Evolutionary conservation across 495 filamentous ascomycete species (phyloP), one percentile per base, ranked within the genome.

Genomic region (Penicillium dipodomyicola): DNA sequence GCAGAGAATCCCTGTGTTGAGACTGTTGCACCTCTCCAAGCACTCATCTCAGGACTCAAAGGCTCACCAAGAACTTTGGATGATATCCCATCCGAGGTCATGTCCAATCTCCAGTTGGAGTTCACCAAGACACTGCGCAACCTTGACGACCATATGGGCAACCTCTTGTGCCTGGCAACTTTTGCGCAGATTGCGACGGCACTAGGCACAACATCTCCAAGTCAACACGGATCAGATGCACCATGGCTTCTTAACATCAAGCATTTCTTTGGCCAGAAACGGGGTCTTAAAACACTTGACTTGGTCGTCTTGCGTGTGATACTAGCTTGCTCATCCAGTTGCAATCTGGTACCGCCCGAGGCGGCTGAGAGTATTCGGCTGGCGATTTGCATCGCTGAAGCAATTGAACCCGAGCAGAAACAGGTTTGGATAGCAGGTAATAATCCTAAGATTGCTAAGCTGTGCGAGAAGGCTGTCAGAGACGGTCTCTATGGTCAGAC

Each of bases 251-350:
- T 72, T 10, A 74, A 66, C 44, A 74, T 78, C 45, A 67, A 62
- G 12, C 67, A 82, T 45, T 80, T 82, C 54, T 82, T 83, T 41
- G 75, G 74, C 5, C 60, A 72, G 1, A 80, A 78, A 49, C 69
- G 73, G 10, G 79, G 73, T 2, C 47, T 70, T 10, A 86, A 85
- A 54, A 86, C 80, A 1, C 60, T 85, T 14, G 77, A 84, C 53
- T 65, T 86, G 35, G 73, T 82, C 4, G 75, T 81, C 2, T 62
- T 84, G 46, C 75, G 74, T 20, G 79, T 78, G 10, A 78, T 84
- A 20, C 73, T 76, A 53, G 77, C 78, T 9, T 84, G 79, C 56
- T 82, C 79, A 12, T 67, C 72, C 27, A 77, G 67, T 41, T 71
- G 65, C 47, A 67, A 62, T 15, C 49, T 80, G 8, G 70, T 71